Conservation (phyloP, 495 filamentous ascomycete species). For the Clavariopsis aquatica region DNA sequence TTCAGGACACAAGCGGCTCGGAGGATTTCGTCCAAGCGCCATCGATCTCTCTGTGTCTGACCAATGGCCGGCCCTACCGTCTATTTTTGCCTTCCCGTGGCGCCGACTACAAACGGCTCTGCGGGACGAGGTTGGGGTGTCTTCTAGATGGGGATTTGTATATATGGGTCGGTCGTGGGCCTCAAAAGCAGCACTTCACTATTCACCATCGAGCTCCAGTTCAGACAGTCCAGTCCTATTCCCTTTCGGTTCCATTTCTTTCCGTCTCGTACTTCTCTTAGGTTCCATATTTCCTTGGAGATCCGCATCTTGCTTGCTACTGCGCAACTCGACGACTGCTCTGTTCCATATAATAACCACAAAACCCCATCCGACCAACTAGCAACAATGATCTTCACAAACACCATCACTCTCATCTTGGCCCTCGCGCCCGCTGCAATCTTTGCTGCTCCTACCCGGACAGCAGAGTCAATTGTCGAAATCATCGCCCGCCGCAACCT, state of each 20-base stretch:
- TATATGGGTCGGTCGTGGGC: slow-evolving; percentile 9
- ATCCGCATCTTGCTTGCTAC: neutral
- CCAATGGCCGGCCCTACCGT: neutral
- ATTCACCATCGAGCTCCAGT: neutral
- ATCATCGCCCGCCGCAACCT: neutral
- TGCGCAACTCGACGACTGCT: neutral
- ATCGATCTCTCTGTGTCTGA: neutral
- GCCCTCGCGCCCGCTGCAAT: slow-evolving; percentile 31
- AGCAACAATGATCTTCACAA: slow-evolving; percentile 34
- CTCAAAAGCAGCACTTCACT: neutral
- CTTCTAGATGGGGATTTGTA: neutral
- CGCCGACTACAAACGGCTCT: slow-evolving; percentile 9
- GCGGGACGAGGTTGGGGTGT: neutral
- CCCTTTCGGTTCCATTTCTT: neutral
- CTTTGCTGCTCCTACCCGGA: slow-evolving; percentile 29
- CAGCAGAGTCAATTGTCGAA: neutral
- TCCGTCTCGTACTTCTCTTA: slow-evolving; percentile 1
- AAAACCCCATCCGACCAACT: too few species aligned
- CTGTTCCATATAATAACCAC: slow-evolving; percentile 1
- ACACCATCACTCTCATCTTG: slow-evolving; percentile 29
- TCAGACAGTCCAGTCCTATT: neutral
- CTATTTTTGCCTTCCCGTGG: slow-evolving; percentile 9
- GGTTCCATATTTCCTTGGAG: slow-evolving; percentile 3
- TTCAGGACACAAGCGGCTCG: neutral
- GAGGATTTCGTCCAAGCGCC: neutral